phyloP scores from a whole-genome alignment of 768 basidiomycete species.

The Agaricus subrufescens region DNA sequence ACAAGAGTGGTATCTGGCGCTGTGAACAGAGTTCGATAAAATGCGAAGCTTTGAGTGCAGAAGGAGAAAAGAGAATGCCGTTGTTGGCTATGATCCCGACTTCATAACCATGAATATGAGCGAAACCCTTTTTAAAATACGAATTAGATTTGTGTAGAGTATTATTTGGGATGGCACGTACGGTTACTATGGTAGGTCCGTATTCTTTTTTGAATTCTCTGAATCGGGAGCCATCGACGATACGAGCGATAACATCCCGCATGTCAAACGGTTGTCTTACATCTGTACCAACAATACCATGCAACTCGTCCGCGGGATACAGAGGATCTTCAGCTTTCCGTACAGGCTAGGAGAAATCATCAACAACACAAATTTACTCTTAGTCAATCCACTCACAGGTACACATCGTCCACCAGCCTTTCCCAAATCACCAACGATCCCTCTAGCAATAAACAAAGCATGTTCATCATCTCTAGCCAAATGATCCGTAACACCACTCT shows the following conservation, averaged over 20 bases:
- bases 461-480: constrained; percentile 83
- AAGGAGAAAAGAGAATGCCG: constrained; percentile 91
- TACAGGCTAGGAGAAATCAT: constrained; percentile 40
- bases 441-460: constrained; percentile 75
- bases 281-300: constrained; percentile 90
- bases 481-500: constrained; percentile 89
- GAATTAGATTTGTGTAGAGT: background rate
- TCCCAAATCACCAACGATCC: constrained; percentile 76
- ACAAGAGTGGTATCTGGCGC: constrained; percentile 81
- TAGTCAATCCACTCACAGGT: constrained; percentile 33
- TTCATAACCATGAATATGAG: constrained; percentile 81
- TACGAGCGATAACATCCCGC: constrained; percentile 87
- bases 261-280: constrained; percentile 87
- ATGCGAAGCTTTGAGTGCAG: constrained; percentile 90
- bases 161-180: constrained; percentile 26
- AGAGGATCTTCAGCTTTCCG: constrained; percentile 63
- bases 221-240: constrained; percentile 89
- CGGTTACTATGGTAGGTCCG: constrained; percentile 85
- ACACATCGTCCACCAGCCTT: constrained; percentile 45
- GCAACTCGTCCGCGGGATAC: constrained; percentile 76
- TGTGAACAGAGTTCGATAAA: constrained; percentile 95
- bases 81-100: constrained; percentile 95
- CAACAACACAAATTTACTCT: no score
- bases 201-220: constrained; percentile 97
- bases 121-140: constrained; percentile 59